Evolutionary conservation across 495 filamentous ascomycete genomes (phyloP).

Genomic region (Podospora sp.): DNA sequence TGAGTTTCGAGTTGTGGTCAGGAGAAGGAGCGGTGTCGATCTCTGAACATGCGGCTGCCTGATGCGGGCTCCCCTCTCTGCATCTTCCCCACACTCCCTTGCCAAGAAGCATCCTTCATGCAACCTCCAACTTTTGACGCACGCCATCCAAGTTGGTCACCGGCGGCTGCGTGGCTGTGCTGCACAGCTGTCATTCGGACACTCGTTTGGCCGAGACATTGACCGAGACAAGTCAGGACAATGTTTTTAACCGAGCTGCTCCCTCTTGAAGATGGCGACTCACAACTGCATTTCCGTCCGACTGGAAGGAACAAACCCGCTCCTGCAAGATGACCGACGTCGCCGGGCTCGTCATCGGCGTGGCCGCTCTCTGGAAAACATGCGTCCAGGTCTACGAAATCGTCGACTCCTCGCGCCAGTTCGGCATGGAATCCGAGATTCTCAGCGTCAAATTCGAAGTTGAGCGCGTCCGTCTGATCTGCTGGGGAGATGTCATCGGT

Average conservation of each 20-base stretch:
- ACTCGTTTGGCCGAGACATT: not conserved
- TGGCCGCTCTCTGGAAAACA: conserved; percentile 11
- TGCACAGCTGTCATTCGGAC: not conserved
- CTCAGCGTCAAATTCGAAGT: conserved; percentile 16
- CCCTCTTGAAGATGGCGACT: not conserved
- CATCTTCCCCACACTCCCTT: not conserved
- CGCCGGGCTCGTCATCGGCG: conserved; percentile 10
- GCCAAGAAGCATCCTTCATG: not conserved
- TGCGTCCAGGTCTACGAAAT: conserved; percentile 12
- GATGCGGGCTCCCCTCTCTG: not conserved
- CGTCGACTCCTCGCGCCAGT: conserved; percentile 13
- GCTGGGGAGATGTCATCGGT: conserved; percentile 7
- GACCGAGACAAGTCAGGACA: not conserved
- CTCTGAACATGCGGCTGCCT: not conserved
- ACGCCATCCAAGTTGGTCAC: not conserved
- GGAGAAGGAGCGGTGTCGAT: not conserved
- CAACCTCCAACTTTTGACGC: not conserved
- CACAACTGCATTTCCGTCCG: not conserved
- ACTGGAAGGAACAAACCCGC: not conserved
- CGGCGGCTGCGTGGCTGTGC: not conserved
- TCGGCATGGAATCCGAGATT: conserved; percentile 12
- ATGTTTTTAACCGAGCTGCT: not conserved
- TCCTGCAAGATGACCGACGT: not conserved
- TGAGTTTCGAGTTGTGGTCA: not conserved
- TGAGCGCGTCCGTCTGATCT: conserved; percentile 7